These are phyloP conservation scores for Nadsonia commutata DNA, from an alignment of 1,139 yeast genomes.

Conservation along the genomic window DNA sequence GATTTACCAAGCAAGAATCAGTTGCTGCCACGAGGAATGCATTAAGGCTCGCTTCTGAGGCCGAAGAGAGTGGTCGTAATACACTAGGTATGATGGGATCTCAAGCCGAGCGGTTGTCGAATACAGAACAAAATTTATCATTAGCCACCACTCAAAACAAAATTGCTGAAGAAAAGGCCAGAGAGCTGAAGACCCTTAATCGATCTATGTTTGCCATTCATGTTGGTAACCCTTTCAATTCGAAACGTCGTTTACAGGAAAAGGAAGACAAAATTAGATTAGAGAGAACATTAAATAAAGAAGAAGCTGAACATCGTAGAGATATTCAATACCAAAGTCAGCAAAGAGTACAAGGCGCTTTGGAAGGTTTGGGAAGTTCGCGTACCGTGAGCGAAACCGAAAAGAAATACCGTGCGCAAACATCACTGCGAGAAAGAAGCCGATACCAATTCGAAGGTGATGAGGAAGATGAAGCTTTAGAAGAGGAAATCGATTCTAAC, in stretches of 20 bases:
- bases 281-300: constrained; percentile 46
- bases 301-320: constrained; percentile 29
- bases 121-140: constrained; percentile 63
- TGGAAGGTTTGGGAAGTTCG: constrained; percentile 20
- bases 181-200: constrained; percentile 64
- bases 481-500: constrained; percentile 40
- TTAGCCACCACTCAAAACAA: constrained; percentile 70
- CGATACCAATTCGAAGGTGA: constrained; percentile 46
- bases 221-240: constrained; percentile 73
- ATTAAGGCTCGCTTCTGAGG: constrained; percentile 75
- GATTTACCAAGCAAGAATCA: constrained; percentile 78
- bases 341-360: constrained; percentile 31
- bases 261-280: constrained; percentile 58
- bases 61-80: constrained; percentile 81
- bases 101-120: constrained; percentile 73
- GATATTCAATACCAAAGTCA: constrained; percentile 32
- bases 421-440: constrained; percentile 21
- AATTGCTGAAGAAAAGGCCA: constrained; percentile 73
- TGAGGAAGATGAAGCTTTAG: constrained; percentile 47
- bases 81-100: constrained; percentile 86
- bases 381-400: constrained; percentile 19
- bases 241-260: constrained; percentile 59
- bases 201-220: constrained; percentile 76
- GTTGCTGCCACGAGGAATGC: constrained; percentile 79
- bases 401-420: constrained; percentile 15